A percentile compares a stretch with the other conserved stretches of the same genome.
These are phyloP conservation scores for Pochonia chlamydosporia DNA, from an alignment of 2,329 filamentous ascomycete species.

Conservation along the genomic window DNA sequence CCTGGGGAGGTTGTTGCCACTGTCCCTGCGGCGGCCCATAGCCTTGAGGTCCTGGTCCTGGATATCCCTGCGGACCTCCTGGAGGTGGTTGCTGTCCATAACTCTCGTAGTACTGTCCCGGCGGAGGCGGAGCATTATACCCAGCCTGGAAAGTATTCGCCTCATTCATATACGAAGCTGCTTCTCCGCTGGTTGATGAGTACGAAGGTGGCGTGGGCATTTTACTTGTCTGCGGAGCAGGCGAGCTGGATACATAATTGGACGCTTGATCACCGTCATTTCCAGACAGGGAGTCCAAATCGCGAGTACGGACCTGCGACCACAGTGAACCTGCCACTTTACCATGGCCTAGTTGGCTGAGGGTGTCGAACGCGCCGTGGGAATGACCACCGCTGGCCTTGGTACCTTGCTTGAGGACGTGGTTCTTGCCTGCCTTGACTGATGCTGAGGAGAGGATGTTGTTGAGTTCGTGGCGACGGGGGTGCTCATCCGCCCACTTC, in stretches of 20 bases:
- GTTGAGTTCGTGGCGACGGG: conserved; percentile 64
- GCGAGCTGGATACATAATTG: conserved; percentile 33
- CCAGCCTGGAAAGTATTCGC: conserved; percentile 15
- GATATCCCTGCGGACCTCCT: conserved; percentile 12
- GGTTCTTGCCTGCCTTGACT: conserved; percentile 78
- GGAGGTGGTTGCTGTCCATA: conserved; percentile 23
- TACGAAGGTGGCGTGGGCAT: conserved; percentile 27
- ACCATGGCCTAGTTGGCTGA: conserved; percentile 45
- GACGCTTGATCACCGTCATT: conserved; percentile 33
- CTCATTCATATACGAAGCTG: conserved; percentile 22
- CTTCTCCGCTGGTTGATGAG: conserved; percentile 23
- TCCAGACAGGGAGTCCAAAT: conserved; percentile 49
- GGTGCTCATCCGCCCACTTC: conserved; percentile 68
- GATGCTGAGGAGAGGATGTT: conserved; percentile 74
- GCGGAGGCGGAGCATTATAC: conserved; percentile 26
- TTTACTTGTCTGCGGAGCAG: conserved; percentile 27
- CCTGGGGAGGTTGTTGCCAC: conserved; percentile 12
- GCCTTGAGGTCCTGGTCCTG: conserved; percentile 20
- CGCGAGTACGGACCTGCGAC: conserved; percentile 54
- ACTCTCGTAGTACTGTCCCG: conserved; percentile 24
- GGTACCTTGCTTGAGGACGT: conserved; percentile 42
- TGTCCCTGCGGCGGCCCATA: conserved; percentile 14
- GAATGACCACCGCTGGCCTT: conserved; percentile 27
- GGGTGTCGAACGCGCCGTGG: conserved; percentile 38
- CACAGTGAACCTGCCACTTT: conserved; percentile 55